Evolutionary conservation across 805 yeast species (phyloP).

Genomic region (Kodamaea hsintzibuensis): DNA sequence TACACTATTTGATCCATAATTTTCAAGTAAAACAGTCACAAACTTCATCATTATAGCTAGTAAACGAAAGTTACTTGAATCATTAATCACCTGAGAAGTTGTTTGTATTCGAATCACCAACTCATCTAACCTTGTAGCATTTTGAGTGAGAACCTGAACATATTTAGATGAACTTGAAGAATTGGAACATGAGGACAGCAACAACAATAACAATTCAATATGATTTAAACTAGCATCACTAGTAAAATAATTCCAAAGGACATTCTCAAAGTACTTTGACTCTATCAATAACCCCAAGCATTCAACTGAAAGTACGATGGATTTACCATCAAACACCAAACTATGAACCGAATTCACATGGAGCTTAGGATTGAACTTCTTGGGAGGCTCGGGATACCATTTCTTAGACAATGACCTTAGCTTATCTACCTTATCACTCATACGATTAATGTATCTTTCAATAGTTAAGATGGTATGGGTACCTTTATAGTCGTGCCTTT

Average conservation of each 20-base stretch:
- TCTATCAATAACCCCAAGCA: slow-evolving; percentile 12
- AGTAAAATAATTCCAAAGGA: slow-evolving; percentile 44
- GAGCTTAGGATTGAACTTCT: slow-evolving; percentile 15
- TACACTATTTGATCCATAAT: not conserved
- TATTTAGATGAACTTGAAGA: slow-evolving; percentile 8
- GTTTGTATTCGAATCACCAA: slow-evolving; percentile 31
- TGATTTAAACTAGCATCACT: slow-evolving; percentile 42
- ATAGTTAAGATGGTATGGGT: not conserved
- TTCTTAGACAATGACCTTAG: slow-evolving; percentile 12
- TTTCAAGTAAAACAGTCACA: slow-evolving; percentile 2
- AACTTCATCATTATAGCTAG: slow-evolving; percentile 13
- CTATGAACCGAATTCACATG: slow-evolving; percentile 20
- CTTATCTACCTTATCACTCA: not conserved
- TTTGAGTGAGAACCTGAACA: not conserved
- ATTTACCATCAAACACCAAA: slow-evolving; percentile 4
- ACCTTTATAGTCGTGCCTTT: slow-evolving; percentile 11
- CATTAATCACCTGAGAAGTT: slow-evolving; percentile 17
- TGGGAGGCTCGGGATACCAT: slow-evolving; percentile 22
- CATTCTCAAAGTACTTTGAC: slow-evolving; percentile 25
- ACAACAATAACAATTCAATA: slow-evolving; percentile 33
- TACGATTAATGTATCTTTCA: not conserved
- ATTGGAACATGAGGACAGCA: slow-evolving; percentile 10
- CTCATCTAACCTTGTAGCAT: slow-evolving; percentile 6
- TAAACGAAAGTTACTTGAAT: slow-evolving; percentile 15
- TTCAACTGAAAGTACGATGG: not conserved